Evolutionary conservation across 2,329 filamentous ascomycete genomes (phyloP), one percentile per base, ranked within the genome.

Genomic region (Fusarium phyllophilum): DNA sequence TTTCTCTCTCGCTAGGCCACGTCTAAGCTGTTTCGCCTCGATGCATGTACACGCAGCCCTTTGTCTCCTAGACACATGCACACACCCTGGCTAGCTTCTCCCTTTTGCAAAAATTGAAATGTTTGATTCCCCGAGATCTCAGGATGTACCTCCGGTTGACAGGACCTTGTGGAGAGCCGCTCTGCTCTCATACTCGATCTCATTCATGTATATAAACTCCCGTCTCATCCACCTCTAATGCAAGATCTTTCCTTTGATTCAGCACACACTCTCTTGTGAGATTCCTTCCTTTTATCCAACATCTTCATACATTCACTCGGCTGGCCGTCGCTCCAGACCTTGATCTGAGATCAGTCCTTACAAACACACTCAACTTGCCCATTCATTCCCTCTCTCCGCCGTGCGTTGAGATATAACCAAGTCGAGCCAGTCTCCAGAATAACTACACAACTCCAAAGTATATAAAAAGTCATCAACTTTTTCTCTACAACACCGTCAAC

Each of bases 271-370:
- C 75, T 72, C 72, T 71, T 72, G 41, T 67, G 63, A 72, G 56
- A 73, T 73, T 71, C 71, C 62, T 68, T 78, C 64, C 59, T 66
- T 74, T 77, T 39, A 39, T 55, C 51, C 51, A 46, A 57, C 66
- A 51, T 48, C 54, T 66, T 55, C 61, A 64, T 66, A 73, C 75
- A 71, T 69, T 79, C 77, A 55, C 75, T 79, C 72, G 73, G 76
- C 76, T 71, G 75, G 74, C 76, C 76, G 70, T 75, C 67, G 62
- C 68, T 74, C 60, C 63, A 77, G 74, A 77, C 68, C 55, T 62
- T 61, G 77, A 78, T 78, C 77, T 74, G 77, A 78, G 77, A 78
- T 78, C 77, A 78, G 72, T 77, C 72, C 72, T 71, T 77, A 68
- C 36, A 64, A 70, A 68, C 75, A 73, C 67, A 56, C 64, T 55